Evolutionary conservation across 116 monocot genomes (phyloP), one percentile per base, ranked within the genome.

Genomic region (Posidonia oceanica): DNA sequence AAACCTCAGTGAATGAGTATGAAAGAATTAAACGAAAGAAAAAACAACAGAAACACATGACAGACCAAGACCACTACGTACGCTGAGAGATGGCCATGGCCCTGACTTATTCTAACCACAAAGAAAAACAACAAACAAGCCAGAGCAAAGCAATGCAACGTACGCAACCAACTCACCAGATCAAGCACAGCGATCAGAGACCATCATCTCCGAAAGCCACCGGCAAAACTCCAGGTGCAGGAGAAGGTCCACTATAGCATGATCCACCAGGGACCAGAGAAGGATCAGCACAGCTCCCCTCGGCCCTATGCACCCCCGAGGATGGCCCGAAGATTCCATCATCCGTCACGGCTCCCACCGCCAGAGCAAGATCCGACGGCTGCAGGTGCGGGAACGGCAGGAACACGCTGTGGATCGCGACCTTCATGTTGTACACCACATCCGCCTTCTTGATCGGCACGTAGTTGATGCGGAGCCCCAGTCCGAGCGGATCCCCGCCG

Each of bases 351-450:
- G 51, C 61, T 16, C n/a, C 52, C 36, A 13, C 52, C 3, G 60
- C 58, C 38, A 69, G 54, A 41, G 81, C 66, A 29, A 73, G 41
- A 67, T 80, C 82, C 15, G 82, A 56, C 18, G 75, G 75, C 23
- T 84, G 72, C 7, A 88, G 82, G 53, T 82, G 82, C 8, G 88
- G 88, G 70, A 88, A 82, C 20, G 88, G 85, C 40, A 84, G 51
- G 69, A 77, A 78, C 65, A 88, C 64, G 54, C 75, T 71, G 75
- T 88, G 88, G 8, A 88, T 61, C 2, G 56, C 85, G 44, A 88
- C 53, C 71, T 75, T 79, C 61, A 79, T 54, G 72, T 88, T 88
- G 77, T 54, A 56, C 36, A 88, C 80, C 64, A 78, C 80, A 52
- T 88, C 79, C 0, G 79, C 69, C 13, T 22, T 71, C 76, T 73